These are phyloP conservation scores for Exophiala viscosa DNA, from an alignment of 2,329 filamentous ascomycete species.

Conservation along the genomic window DNA sequence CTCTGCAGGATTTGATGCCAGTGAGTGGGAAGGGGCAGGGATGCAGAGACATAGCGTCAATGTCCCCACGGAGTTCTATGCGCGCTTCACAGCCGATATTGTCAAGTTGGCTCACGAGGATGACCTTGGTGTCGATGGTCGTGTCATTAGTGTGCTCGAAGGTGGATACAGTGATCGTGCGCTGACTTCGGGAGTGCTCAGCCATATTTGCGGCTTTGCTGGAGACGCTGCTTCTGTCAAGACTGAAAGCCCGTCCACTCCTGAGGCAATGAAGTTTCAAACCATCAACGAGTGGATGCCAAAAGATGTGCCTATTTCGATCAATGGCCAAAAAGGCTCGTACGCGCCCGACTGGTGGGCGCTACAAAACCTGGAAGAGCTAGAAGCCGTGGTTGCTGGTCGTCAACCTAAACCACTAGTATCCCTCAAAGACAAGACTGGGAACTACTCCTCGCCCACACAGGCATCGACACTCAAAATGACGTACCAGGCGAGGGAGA, in stretches of 20 bases:
- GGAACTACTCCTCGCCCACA: slow-evolving; percentile 82
- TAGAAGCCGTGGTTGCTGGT: slow-evolving; percentile 60
- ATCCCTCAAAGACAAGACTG: slow-evolving; percentile 56
- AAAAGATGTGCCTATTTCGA: neutral
- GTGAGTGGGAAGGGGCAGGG: slow-evolving; percentile 83
- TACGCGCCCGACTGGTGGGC: slow-evolving; percentile 61
- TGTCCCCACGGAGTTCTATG: slow-evolving; percentile 95
- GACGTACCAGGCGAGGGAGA: slow-evolving; percentile 58
- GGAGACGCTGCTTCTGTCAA: slow-evolving; percentile 4
- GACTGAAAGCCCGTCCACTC: neutral
- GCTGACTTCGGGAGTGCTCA: slow-evolving; percentile 79
- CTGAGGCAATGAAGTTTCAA: slow-evolving; percentile 6
- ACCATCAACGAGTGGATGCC: slow-evolving; percentile 23
- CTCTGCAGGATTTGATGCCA: slow-evolving; percentile 94
- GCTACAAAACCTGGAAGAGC: slow-evolving; percentile 59
- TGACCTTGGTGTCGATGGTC: slow-evolving; percentile 70
- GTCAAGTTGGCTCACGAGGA: slow-evolving; percentile 77
- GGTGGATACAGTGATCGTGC: slow-evolving; percentile 95
- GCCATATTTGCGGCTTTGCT: slow-evolving; percentile 76
- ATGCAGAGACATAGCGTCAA: slow-evolving; percentile 98
- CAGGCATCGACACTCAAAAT: slow-evolving; percentile 82
- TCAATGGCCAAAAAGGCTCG: slow-evolving; percentile 16
- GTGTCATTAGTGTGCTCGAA: slow-evolving; percentile 89
- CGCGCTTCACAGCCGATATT: slow-evolving; percentile 80
- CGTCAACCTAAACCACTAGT: slow-evolving; percentile 49